A percentile compares a stretch with the other conserved stretches of the same genome.
phyloP scores from a whole-genome alignment of 2,329 filamentous ascomycete genomes.

The Talaromyces sp. region DNA sequence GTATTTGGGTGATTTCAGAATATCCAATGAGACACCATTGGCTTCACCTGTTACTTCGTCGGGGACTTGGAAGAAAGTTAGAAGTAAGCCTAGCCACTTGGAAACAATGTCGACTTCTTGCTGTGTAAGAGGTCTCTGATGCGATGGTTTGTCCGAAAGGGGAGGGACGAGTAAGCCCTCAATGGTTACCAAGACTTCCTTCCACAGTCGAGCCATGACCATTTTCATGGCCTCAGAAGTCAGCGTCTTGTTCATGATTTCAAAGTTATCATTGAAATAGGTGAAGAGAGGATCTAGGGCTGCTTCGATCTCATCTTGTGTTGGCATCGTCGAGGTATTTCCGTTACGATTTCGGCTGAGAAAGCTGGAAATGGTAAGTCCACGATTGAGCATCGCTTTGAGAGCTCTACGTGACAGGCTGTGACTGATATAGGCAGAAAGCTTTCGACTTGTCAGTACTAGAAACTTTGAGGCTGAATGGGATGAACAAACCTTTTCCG shows the following conservation, averaged over 20 bases:
- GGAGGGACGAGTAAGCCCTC: conserved; percentile 89
- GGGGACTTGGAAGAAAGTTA: conserved; percentile 91
- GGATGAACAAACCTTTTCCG: conserved; percentile 73
- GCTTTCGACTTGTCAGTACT: conserved; percentile 50
- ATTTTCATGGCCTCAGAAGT: conserved; percentile 96
- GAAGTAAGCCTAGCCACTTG: conserved; percentile 86
- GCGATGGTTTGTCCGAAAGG: conserved; percentile 88
- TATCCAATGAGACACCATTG: conserved; percentile 82
- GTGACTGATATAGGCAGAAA: conserved; percentile 88
- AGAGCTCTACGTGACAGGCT: conserved; percentile 82
- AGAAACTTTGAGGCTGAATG: neutral
- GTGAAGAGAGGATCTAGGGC: conserved; percentile 81
- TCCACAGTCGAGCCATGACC: conserved; percentile 98
- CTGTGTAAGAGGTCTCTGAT: conserved; percentile 76
- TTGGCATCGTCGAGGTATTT: conserved; percentile 56
- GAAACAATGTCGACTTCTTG: conserved; percentile 94
- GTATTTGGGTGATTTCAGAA: conserved; percentile 96
- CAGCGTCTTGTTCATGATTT: conserved; percentile 95
- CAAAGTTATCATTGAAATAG: conserved; percentile 98
- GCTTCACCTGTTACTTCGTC: conserved; percentile 81
- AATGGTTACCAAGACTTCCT: conserved; percentile 90
- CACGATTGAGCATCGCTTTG: conserved; percentile 69
- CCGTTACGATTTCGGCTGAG: conserved; percentile 55
- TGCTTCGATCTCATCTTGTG: conserved; percentile 72
- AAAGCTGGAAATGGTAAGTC: conserved; percentile 69